phyloP scores from a whole-genome alignment of 345 rosid species.

The Populus nigra region DNA sequence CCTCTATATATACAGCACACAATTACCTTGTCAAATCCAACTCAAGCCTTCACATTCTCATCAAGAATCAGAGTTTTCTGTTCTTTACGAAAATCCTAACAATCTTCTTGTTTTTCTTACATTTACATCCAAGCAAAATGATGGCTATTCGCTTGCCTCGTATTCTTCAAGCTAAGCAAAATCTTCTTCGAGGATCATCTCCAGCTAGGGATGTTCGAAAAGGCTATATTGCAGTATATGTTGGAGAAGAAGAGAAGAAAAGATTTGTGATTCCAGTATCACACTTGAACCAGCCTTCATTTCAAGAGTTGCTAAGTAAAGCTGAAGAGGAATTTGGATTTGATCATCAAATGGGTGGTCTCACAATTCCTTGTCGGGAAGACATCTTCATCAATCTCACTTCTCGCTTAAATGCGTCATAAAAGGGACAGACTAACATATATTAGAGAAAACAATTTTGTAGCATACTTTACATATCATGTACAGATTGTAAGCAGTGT shows the following conservation, averaged over 20 bases:
- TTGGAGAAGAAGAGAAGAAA: conserved; percentile 13
- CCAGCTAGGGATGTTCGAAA: neutral
- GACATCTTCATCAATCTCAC: conserved; percentile 18
- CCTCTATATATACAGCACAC: too few species aligned
- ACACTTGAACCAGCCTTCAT: conserved; percentile 2
- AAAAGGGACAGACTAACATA: neutral
- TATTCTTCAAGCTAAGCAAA: conserved; percentile 1
- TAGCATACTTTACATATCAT: neutral
- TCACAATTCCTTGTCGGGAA: conserved; percentile 18
- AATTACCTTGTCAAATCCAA: too few species aligned
- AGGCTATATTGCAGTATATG: conserved; percentile 12
- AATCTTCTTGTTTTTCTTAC: neutral
- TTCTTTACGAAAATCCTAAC: neutral
- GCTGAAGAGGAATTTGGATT: conserved; percentile 20
- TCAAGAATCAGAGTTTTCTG: neutral
- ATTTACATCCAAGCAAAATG: neutral
- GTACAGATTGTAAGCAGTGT: neutral
- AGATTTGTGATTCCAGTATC: conserved; percentile 16
- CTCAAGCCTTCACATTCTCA: neutral
- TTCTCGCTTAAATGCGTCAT: conserved; percentile 13
- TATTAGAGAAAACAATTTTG: neutral
- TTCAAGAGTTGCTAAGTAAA: conserved; percentile 3
- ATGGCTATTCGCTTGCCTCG: neutral
- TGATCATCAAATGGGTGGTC: conserved; percentile 13
- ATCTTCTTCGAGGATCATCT: neutral